phyloP scores from a whole-genome alignment of 129 eudicot species.

The Ambrosia artemisiifolia region DNA sequence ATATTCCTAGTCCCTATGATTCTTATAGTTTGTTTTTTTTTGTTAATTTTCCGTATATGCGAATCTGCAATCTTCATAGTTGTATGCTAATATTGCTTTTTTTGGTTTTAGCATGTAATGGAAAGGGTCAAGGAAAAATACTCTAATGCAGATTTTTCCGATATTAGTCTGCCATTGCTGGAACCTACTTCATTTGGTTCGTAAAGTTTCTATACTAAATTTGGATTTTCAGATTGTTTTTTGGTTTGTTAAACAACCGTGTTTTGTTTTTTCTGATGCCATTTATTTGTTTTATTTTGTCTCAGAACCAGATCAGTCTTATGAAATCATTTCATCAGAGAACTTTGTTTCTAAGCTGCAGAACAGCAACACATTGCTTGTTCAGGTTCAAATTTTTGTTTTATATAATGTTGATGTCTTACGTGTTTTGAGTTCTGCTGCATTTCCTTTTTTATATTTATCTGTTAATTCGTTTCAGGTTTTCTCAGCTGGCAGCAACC shows the following conservation, averaged over 20 bases:
- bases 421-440: neutral
- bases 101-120: constrained; percentile 54
- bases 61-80: neutral
- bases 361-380: constrained; percentile 48
- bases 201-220: constrained; percentile 31
- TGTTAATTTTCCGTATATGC: neutral
- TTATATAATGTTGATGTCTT: constrained; percentile 1
- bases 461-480: constrained; percentile 41
- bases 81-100: constrained; percentile 11
- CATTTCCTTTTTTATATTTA: neutral
- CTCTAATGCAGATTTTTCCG: constrained; percentile 45
- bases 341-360: constrained; percentile 47
- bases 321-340: constrained; percentile 45
- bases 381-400: constrained; percentile 51
- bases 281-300: constrained; percentile 16
- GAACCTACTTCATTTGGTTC: constrained; percentile 53
- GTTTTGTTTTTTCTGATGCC: constrained; percentile 4
- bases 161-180: constrained; percentile 60
- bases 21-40: neutral
- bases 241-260: neutral
- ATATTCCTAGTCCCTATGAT: constrained; percentile 1
- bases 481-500: constrained; percentile 73
- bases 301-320: constrained; percentile 46
- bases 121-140: constrained; percentile 47
- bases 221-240: neutral